Conservation (phyloP, 2,329 filamentous ascomycete species). For the Colletotrichum acutatum region DNA sequence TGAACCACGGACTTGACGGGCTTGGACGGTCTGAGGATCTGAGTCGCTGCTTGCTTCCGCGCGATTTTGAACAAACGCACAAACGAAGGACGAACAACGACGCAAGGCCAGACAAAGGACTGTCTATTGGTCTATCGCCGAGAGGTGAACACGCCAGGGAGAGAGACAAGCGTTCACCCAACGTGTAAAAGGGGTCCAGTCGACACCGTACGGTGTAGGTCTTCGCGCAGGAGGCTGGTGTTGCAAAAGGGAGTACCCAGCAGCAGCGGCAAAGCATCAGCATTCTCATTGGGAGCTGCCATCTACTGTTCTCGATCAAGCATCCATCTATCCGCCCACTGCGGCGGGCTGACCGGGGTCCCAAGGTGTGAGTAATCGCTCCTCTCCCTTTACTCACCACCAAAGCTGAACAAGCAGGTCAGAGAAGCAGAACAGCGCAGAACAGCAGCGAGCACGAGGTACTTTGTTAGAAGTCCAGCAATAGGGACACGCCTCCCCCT, state of each 20-base stretch:
- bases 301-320: neutral
- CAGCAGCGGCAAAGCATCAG: neutral
- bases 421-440: neutral
- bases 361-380: conserved; percentile 23
- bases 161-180: neutral
- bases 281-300: neutral
- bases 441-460: neutral
- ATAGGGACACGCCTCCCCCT: neutral
- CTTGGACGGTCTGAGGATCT: conserved; percentile 1
- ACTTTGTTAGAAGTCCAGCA: neutral
- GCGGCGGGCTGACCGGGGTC: neutral
- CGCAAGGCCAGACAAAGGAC: conserved; percentile 3
- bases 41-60: conserved; percentile 17
- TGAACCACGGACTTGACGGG: conserved; percentile 7
- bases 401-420: neutral
- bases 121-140: conserved; percentile 11
- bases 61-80: conserved; percentile 17
- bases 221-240: neutral
- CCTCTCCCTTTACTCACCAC: neutral
- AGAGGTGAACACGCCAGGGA: neutral
- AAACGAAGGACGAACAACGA: conserved; percentile 1
- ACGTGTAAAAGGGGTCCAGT: neutral
- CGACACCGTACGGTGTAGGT: conserved; percentile 18
- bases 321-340: neutral
- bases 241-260: neutral